These are phyloP conservation scores for Tetradesmus obliquus DNA, from an alignment of 139 green algal species.

Conservation along the genomic window DNA sequence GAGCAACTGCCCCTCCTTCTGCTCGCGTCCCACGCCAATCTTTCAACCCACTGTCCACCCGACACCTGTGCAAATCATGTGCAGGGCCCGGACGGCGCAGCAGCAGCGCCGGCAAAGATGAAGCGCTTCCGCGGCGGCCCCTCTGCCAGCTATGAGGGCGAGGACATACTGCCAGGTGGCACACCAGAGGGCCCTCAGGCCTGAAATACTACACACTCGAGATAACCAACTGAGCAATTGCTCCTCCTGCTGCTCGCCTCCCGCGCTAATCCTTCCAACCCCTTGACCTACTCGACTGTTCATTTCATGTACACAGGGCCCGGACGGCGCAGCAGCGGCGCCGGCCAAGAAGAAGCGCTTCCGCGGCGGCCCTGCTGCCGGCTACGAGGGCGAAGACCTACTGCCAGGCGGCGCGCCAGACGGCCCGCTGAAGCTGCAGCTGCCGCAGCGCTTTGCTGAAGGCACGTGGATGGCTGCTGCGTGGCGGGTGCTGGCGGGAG, in stretches of 20 bases:
- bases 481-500: constrained; percentile 84
- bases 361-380: neutral
- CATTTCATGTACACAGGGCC: neutral
- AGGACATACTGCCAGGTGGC: constrained; percentile 68
- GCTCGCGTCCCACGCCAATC: too few species aligned
- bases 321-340: neutral
- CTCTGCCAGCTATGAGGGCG: constrained; percentile 60
- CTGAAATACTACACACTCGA: too few species aligned
- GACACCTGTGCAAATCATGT: too few species aligned
- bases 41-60: too few species aligned
- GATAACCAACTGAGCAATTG: too few species aligned
- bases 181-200: constrained; percentile 35
- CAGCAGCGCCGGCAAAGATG: neutral
- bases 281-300: too few species aligned
- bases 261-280: too few species aligned
- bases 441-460: constrained; percentile 72
- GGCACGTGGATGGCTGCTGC: constrained; percentile 89
- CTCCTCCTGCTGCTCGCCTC: too few species aligned
- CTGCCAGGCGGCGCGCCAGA: constrained; percentile 40
- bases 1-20: too few species aligned
- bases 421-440: constrained; percentile 69
- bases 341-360: neutral
- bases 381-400: constrained; percentile 80
- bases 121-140: neutral
- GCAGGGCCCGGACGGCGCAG: neutral